These are phyloP conservation scores for Aspergillus wentii DNA, from an alignment of 495 filamentous ascomycete genomes.

Conservation along the genomic window DNA sequence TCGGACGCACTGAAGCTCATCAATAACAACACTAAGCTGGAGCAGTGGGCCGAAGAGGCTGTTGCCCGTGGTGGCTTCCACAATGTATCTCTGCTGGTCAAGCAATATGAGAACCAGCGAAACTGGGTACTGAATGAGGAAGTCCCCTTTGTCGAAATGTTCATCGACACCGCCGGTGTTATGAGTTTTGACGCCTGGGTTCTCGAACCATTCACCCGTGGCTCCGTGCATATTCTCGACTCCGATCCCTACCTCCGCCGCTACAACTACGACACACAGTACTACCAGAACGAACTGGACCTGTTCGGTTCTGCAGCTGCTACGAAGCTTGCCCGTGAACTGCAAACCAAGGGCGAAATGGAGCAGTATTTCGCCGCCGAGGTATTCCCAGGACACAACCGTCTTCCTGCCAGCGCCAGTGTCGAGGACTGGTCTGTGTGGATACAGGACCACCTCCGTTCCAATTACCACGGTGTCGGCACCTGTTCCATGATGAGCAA, in stretches of 20 bases:
- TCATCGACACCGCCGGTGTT: constrained; percentile 4
- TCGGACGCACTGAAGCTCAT: constrained; percentile 1
- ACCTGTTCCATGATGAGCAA: constrained; percentile 39
- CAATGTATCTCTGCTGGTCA: constrained; percentile 4
- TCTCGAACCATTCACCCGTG: constrained; percentile 37
- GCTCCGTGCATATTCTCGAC: constrained; percentile 40
- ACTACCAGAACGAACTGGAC: constrained; percentile 38
- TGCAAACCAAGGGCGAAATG: neutral
- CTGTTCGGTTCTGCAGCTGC: constrained; percentile 36
- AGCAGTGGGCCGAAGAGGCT: constrained; percentile 4
- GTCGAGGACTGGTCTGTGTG: constrained; percentile 35
- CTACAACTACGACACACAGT: constrained; percentile 39
- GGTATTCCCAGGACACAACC: constrained; percentile 21
- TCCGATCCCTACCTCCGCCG: constrained; percentile 28
- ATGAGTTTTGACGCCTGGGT: constrained; percentile 24
- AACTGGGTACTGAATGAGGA: constrained; percentile 10
- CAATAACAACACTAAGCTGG: constrained; percentile 5
- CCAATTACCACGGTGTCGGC: constrained; percentile 36
- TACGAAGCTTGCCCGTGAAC: constrained; percentile 4
- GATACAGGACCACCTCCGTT: constrained; percentile 8
- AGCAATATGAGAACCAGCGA: constrained; percentile 8
- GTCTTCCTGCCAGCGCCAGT: constrained; percentile 30
- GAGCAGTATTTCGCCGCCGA: neutral
- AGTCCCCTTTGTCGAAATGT: constrained; percentile 10
- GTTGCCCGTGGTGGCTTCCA: constrained; percentile 1